Conservation (phyloP, 768 basidiomycete genomes). For the Termitomyces sp. region DNA sequence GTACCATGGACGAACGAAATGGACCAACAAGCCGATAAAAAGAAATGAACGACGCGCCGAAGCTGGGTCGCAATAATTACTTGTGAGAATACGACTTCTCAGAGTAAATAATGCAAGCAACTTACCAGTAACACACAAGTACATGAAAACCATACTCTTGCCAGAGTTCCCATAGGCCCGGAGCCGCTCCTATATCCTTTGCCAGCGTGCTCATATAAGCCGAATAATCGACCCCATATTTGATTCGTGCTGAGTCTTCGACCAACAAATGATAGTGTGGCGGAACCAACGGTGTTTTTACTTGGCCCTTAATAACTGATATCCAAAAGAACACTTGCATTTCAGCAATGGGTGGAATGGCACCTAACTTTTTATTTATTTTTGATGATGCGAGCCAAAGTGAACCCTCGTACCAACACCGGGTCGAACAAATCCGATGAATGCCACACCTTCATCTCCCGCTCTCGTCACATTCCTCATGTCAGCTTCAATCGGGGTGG, state of each 20-base stretch:
- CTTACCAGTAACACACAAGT: constrained; percentile 47
- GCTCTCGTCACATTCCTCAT: constrained; percentile 34
- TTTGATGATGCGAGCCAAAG: background rate
- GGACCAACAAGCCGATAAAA: constrained; percentile 56
- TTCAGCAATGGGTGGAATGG: constrained; percentile 55
- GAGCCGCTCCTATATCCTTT: constrained; percentile 49
- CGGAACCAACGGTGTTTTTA: constrained; percentile 34
- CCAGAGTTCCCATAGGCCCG: constrained; percentile 42
- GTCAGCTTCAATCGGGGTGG: constrained; percentile 34
- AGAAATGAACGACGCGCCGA: constrained; percentile 52
- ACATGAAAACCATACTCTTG: constrained; percentile 44
- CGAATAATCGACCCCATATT: constrained; percentile 55
- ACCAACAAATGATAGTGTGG: constrained; percentile 52
- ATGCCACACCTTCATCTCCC: constrained; percentile 42
- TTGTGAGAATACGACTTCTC: background rate
- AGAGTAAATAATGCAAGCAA: background rate
- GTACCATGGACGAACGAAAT: constrained; percentile 33
- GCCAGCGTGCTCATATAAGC: constrained; percentile 53
- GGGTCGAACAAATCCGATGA: constrained; percentile 53
- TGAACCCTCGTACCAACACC: constrained; percentile 37
- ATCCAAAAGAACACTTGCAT: constrained; percentile 58
- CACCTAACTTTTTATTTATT: constrained; percentile 27
- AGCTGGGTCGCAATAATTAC: constrained; percentile 25
- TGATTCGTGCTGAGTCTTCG: constrained; percentile 43
- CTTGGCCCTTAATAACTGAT: constrained; percentile 35